Conservation (phyloP, 208 protist species). For the Trypanosoma vivax region DNA sequence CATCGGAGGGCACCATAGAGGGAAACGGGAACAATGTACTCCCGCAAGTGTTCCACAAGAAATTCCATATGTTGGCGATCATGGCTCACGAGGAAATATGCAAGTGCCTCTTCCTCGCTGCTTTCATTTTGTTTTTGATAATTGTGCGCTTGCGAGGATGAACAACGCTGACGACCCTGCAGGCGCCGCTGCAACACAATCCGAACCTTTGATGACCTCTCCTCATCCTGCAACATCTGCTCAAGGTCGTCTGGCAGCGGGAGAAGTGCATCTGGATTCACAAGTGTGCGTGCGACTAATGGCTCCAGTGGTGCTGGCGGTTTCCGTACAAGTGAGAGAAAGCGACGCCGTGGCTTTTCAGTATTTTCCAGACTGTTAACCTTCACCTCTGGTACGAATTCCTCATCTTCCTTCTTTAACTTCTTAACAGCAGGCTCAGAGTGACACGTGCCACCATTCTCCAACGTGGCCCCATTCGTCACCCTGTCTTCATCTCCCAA, state of each 20-base stretch:
- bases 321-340: constrained; percentile 6
- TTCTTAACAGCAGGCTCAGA: neutral
- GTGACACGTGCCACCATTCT: neutral
- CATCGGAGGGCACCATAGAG: constrained; percentile 63
- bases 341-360: neutral
- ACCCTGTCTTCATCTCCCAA: neutral
- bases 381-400: neutral
- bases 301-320: neutral
- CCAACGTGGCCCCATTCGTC: neutral
- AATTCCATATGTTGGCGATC: constrained; percentile 65
- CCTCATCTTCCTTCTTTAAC: neutral
- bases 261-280: constrained; percentile 17
- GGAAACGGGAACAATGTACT: constrained; percentile 60
- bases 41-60: constrained; percentile 43
- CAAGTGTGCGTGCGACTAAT: constrained; percentile 39
- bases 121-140: neutral
- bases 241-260: constrained; percentile 49
- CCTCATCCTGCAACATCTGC: constrained; percentile 62
- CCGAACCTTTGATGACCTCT: constrained; percentile 50
- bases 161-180: constrained; percentile 29
- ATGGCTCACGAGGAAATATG: constrained; percentile 76
- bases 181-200: constrained; percentile 79
- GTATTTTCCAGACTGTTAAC: neutral
- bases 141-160: neutral
- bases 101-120: constrained; percentile 31